Base-by-base conservation (phyloP, 257 asterid genomes). In the Fraxinus pennsylvanica region DNA sequence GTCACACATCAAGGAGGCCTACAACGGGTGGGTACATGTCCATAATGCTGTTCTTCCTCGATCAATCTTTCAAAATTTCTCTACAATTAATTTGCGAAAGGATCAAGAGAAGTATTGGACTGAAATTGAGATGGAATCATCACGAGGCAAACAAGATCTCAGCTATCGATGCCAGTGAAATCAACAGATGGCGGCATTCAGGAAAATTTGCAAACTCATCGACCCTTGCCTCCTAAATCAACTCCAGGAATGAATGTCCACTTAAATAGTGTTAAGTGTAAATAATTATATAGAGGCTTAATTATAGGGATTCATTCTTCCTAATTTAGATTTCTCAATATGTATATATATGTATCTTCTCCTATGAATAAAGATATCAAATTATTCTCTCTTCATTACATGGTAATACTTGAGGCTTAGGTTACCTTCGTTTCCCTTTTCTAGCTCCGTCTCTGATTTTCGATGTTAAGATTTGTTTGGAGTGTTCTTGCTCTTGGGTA, bases 41-140 rank as follows among this genome's bases (percentile, higher is more conserved):
- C 89, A 83, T 80, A 92, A 80, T 54, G 68, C 80, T 0, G 75
- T 80, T 72, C 71, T 83, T 45, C 82, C 85, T 36, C 94, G 83
- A 30, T 79, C 83, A 7, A 43, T 85, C 10, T 78, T 90, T 81
- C 88, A 90, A 3, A 89, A 85, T 79, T 74, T 69, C 78, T 83
- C 72, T 32, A 75, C 84, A 82, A 77, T 80, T 35, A 78, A 73
- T 81, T 57, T 81, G 0, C 85, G 81, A 75, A 85, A 85, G 70
- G 85, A 78, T 81, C 91, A 83, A 69, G 90, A 84, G 38, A 88
- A 84, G 77, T 75, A 50, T 21, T 83, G 74, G 4, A 15, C 75
- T 33, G 86, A 76, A 36, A 77, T 69, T 0, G 85, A 75, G 78
- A 82, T 65, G 21, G 89, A 84, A 67, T 30, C 82, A 45, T 76